Conservation (phyloP, 1,139 yeast genomes). For the Taiozyma onychis region DNA sequence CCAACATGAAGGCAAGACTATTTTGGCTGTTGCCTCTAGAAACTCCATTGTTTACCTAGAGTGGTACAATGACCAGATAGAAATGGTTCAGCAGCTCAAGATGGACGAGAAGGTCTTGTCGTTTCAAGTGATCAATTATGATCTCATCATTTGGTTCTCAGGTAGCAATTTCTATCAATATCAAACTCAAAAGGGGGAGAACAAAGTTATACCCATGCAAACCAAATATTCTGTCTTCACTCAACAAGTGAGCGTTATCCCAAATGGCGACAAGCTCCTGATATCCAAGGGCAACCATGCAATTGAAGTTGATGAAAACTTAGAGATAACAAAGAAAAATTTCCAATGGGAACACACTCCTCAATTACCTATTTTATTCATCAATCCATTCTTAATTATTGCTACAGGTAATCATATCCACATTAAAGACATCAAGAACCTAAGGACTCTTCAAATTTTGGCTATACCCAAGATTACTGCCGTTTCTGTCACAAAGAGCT, state of each 20-base stretch:
- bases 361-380: constrained; percentile 26
- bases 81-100: constrained; percentile 14
- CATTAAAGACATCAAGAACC: constrained; percentile 38
- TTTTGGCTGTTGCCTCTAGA: constrained; percentile 10
- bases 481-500: background rate
- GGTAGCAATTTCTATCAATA: constrained; percentile 2
- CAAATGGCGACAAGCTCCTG: background rate
- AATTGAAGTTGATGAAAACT: constrained; percentile 19
- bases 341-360: constrained; percentile 30
- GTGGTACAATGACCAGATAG: constrained; percentile 7
- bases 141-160: constrained; percentile 4
- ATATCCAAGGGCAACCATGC: constrained; percentile 22
- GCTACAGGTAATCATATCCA: constrained; percentile 38
- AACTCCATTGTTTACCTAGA: constrained; percentile 10
- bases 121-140: constrained; percentile 5
- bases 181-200: background rate
- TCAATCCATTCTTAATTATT: constrained; percentile 45
- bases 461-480: constrained; percentile 11
- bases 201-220: background rate
- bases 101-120: constrained; percentile 10
- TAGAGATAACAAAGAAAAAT: constrained; percentile 5
- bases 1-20: background rate
- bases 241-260: constrained; percentile 1
- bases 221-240: constrained; percentile 4
- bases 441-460: constrained; percentile 25